Conservation (phyloP, 345 rosid species). For the Eutrema japonicum region DNA sequence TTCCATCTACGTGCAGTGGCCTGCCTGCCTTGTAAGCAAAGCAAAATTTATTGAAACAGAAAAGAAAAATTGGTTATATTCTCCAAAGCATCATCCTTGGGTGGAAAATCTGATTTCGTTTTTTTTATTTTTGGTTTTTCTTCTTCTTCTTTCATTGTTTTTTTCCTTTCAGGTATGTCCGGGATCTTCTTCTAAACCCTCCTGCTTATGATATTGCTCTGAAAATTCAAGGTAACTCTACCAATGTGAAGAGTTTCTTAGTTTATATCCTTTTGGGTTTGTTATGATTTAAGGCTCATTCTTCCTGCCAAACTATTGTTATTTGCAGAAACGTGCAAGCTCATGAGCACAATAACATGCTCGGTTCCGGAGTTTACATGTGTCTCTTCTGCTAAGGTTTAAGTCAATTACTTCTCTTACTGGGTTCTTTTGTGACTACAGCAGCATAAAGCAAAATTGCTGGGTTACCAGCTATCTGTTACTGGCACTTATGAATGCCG, state of each 20-base stretch:
- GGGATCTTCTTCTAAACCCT: conserved; percentile 97
- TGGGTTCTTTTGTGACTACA: conserved; percentile 9
- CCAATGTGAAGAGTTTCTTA: conserved; percentile 6
- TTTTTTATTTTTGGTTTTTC: no score
- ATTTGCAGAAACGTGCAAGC: conserved; percentile 80
- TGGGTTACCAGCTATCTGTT: neutral
- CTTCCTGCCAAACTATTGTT: conserved; percentile 8
- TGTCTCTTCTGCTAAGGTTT: conserved; percentile 86
- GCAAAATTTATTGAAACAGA: conserved; percentile 41
- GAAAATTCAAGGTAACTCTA: conserved; percentile 73
- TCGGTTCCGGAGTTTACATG: conserved; percentile 94
- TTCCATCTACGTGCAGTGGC: conserved; percentile 84
- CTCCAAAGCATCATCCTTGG: conserved; percentile 14
- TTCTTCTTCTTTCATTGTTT: neutral
- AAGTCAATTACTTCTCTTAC: conserved; percentile 10
- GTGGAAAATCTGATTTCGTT: conserved; percentile 16
- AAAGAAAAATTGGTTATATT: conserved; percentile 7
- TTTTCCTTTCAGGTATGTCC: conserved; percentile 61
- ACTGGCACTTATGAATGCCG: neutral
- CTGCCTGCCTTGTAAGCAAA: conserved; percentile 77
- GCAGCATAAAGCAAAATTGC: neutral
- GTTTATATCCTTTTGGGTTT: neutral
- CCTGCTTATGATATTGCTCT: conserved; percentile 88
- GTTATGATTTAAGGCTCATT: conserved; percentile 3
- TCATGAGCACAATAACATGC: conserved; percentile 75